Evolutionary conservation across 768 basidiomycete species (phyloP).

Genomic region (Termitomyces sp.): DNA sequence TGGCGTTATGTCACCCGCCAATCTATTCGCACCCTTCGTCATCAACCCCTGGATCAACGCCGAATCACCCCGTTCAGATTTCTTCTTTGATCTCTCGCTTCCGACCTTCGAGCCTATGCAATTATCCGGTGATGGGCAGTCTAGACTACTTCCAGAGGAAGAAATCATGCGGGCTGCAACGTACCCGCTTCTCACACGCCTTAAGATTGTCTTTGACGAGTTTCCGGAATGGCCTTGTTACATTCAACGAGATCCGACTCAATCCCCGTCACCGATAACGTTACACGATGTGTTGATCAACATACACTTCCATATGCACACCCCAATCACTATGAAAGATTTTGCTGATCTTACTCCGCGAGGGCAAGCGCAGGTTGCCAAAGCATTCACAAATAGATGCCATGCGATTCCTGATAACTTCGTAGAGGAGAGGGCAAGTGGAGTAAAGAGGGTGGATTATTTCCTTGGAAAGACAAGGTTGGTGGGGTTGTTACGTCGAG

Average conservation of each 20-base stretch:
- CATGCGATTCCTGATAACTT: background rate
- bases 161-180: background rate
- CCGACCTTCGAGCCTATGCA: conserved; percentile 1
- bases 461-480: background rate
- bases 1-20: background rate
- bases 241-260: background rate
- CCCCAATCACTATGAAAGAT: background rate
- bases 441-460: conserved; percentile 9
- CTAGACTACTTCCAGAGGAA: background rate
- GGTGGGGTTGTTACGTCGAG: background rate
- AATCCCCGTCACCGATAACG: background rate
- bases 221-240: conserved; percentile 3
- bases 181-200: background rate
- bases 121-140: background rate
- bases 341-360: background rate
- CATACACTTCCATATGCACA: conserved; percentile 1
- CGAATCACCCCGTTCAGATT: background rate
- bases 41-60: conserved; percentile 10
- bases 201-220: background rate
- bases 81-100: conserved; percentile 9
- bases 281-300: background rate
- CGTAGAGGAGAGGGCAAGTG: background rate
- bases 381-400: conserved; percentile 5
- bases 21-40: background rate
- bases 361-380: background rate